Evolutionary conservation across 2,329 filamentous ascomycete genomes (phyloP).

Genomic region (Ceratocystis cubensis): DNA sequence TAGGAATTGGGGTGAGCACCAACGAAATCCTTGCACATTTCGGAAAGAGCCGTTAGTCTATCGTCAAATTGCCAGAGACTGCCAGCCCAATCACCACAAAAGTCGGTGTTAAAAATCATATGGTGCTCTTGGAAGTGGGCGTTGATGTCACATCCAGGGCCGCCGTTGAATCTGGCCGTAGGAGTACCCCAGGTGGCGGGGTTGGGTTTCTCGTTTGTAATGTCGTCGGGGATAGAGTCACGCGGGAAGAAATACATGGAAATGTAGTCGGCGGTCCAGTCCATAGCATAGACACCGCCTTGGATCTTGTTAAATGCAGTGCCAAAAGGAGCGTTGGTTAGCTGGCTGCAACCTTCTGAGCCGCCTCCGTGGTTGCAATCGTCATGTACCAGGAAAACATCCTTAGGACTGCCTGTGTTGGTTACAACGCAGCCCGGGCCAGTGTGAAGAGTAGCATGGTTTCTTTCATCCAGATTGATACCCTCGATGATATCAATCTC

Average conservation of each 20-base stretch:
- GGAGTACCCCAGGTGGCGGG: constrained; percentile 57
- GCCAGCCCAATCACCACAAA: too few species aligned
- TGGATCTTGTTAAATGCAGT: constrained; percentile 55
- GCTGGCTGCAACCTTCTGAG: constrained; percentile 48
- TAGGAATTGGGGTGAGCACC: constrained; percentile 57
- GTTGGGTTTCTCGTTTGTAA: constrained; percentile 40
- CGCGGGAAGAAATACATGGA: constrained; percentile 73
- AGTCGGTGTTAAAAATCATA: too few species aligned
- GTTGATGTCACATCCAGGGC: too few species aligned
- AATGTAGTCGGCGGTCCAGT: constrained; percentile 64
- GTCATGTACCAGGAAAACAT: constrained; percentile 34
- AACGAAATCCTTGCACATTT: constrained; percentile 47
- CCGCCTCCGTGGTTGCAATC: constrained; percentile 46
- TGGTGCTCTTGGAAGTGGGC: too few species aligned
- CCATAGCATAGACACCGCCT: constrained; percentile 60
- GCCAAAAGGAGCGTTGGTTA: constrained; percentile 45
- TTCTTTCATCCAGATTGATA: constrained; percentile 48
- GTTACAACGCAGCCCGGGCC: constrained; percentile 46
- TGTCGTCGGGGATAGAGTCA: constrained; percentile 49
- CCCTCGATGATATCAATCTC: constrained; percentile 77
- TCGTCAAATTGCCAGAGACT: constrained; percentile 43
- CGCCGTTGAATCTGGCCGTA: constrained; percentile 28
- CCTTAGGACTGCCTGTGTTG: constrained; percentile 36
- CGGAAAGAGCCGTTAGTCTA: constrained; percentile 53
- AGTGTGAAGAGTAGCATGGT: constrained; percentile 60